Percentiles rank a stretch among this genome's conserved stretches.
Conservation (phyloP, 345 rosid species). For the Acer campestre region DNA sequence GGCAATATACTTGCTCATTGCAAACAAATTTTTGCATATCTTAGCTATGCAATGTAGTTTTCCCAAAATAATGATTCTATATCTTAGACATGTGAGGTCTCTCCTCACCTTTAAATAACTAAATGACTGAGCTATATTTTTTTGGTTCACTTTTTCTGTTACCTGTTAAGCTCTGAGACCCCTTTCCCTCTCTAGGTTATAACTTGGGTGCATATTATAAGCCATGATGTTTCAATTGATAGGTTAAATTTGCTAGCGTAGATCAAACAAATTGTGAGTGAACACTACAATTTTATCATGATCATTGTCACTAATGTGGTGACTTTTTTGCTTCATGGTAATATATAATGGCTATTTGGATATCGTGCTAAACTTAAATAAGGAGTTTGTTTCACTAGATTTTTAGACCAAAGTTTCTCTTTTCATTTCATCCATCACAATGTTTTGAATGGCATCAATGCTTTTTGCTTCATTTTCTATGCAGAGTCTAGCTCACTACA, state of each 20-base stretch:
- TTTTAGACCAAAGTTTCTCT: neutral
- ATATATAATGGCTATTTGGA: neutral
- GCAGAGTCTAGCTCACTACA: constrained; percentile 25
- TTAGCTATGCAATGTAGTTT: too few species aligned
- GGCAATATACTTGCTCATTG: neutral
- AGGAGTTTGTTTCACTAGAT: neutral
- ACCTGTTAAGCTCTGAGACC: neutral
- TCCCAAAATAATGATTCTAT: too few species aligned
- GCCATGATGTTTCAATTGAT: neutral
- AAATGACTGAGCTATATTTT: neutral
- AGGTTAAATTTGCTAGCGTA: neutral
- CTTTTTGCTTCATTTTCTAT: constrained; percentile 7
- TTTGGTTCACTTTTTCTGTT: neutral
- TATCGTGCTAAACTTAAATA: neutral
- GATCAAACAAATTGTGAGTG: neutral
- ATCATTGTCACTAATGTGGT: neutral
- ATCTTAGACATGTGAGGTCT: too few species aligned
- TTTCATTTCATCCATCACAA: neutral
- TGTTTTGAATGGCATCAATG: neutral
- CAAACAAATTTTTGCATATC: neutral
- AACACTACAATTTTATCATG: neutral
- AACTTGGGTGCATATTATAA: neutral
- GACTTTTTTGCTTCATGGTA: neutral
- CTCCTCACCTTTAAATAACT: too few species aligned
- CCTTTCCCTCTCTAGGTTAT: neutral